Conservation (phyloP, 2,329 filamentous ascomycete genomes). For the Penicillium occitanis region DNA sequence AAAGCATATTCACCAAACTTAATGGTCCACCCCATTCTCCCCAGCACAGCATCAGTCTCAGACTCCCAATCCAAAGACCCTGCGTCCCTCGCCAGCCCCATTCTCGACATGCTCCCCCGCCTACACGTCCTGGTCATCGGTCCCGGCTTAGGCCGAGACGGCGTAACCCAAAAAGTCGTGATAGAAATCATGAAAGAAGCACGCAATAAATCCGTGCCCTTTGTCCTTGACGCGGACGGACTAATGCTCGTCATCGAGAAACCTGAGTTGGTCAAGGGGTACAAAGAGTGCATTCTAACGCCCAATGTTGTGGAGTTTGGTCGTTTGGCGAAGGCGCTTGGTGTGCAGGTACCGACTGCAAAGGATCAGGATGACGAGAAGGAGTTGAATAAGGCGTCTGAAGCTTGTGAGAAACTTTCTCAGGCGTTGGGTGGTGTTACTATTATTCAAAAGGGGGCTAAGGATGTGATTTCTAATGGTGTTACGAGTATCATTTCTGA, state of each 20-base stretch:
- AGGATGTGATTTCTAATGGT: slow-evolving; percentile 82
- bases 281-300: slow-evolving; percentile 80
- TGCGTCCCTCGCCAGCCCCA: slow-evolving; percentile 64
- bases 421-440: slow-evolving; percentile 81
- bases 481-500: slow-evolving; percentile 73
- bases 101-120: slow-evolving; percentile 78
- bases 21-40: slow-evolving; percentile 97
- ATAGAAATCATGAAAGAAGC: slow-evolving; percentile 77
- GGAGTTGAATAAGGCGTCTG: slow-evolving; percentile 49
- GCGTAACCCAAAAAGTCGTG: slow-evolving; percentile 84
- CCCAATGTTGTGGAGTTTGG: slow-evolving; percentile 94
- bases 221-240: slow-evolving; percentile 91
- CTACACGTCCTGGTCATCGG: slow-evolving; percentile 92
- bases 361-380: slow-evolving; percentile 44
- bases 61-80: slow-evolving; percentile 51
- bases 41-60: slow-evolving; percentile 61
- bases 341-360: slow-evolving; percentile 57
- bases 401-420: slow-evolving; percentile 68
- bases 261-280: slow-evolving; percentile 76
- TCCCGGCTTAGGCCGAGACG: slow-evolving; percentile 85
- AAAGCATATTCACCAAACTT: slow-evolving; percentile 97
- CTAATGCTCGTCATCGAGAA: slow-evolving; percentile 72
- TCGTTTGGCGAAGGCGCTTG: slow-evolving; percentile 72
- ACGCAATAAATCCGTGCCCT: slow-evolving; percentile 65
- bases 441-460: slow-evolving; percentile 81